These are phyloP conservation scores for Candida andamanensis DNA, from an alignment of 805 yeast genomes.

Conservation along the genomic window DNA sequence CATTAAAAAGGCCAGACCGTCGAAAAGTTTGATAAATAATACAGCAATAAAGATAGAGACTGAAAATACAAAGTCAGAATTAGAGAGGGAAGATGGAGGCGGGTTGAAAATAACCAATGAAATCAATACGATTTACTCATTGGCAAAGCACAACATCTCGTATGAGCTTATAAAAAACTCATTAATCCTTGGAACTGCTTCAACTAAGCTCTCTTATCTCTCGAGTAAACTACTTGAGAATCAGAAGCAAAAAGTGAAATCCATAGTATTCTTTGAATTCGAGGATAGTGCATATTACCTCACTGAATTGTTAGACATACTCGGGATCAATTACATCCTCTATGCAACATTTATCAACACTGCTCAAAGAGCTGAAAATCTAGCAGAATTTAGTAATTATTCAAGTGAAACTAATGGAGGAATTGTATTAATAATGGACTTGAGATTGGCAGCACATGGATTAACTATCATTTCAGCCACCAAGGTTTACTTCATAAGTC, in stretches of 20 bases:
- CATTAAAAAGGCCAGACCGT: not conserved
- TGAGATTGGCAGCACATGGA: slow-evolving; percentile 65
- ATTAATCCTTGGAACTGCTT: slow-evolving; percentile 53
- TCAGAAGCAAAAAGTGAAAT: slow-evolving; percentile 42
- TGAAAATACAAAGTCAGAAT: slow-evolving; percentile 7
- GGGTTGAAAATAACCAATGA: slow-evolving; percentile 19
- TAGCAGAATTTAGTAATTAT: slow-evolving; percentile 45
- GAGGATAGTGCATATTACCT: slow-evolving; percentile 68
- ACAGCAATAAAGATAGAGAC: slow-evolving; percentile 2
- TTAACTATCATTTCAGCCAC: slow-evolving; percentile 65
- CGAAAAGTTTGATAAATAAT: slow-evolving; percentile 2
- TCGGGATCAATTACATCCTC: slow-evolving; percentile 57
- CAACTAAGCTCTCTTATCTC: slow-evolving; percentile 59
- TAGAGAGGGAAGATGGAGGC: slow-evolving; percentile 15
- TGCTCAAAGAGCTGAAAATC: slow-evolving; percentile 45
- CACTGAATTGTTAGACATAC: slow-evolving; percentile 56
- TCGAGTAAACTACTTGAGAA: slow-evolving; percentile 51
- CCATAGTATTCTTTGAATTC: slow-evolving; percentile 64
- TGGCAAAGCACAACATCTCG: slow-evolving; percentile 12
- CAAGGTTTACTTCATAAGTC: slow-evolving; percentile 63
- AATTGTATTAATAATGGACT: slow-evolving; percentile 58
- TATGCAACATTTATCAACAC: slow-evolving; percentile 59
- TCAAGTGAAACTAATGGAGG: slow-evolving; percentile 36
- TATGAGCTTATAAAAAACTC: slow-evolving; percentile 25
- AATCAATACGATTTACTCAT: slow-evolving; percentile 16